Conservation (phyloP, 495 filamentous ascomycete genomes). For the Penicillium salamii region DNA sequence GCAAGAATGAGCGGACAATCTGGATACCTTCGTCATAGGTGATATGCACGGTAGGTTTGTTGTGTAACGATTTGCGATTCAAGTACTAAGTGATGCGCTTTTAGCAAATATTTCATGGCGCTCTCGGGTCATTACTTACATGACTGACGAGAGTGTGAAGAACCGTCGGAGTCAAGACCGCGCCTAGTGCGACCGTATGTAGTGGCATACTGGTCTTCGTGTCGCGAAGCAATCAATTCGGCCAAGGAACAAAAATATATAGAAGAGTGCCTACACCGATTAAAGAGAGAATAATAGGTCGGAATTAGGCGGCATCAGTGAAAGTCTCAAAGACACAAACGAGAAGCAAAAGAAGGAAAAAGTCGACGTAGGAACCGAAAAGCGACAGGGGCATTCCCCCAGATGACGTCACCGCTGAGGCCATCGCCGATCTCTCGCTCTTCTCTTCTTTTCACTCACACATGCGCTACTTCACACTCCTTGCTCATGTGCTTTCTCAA, state of each 20-base stretch:
- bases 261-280: no score
- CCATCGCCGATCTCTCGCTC: neutral
- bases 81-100: constrained; percentile 60
- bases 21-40: constrained; percentile 94
- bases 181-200: constrained; percentile 69
- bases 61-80: constrained; percentile 67
- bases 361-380: neutral
- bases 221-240: no score
- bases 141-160: constrained; percentile 76
- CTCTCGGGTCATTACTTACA: constrained; percentile 41
- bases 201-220: constrained; percentile 50
- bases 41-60: constrained; percentile 81
- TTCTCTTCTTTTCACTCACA: constrained; percentile 5
- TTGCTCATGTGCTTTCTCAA: neutral
- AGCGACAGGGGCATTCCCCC: neutral
- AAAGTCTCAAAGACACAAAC: no score
- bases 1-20: constrained; percentile 79
- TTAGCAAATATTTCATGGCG: constrained; percentile 5
- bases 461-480: neutral
- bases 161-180: constrained; percentile 76
- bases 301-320: no score
- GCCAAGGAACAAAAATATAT: no score
- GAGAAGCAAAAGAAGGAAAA: neutral
- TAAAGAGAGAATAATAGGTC: no score
- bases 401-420: neutral